Base-by-base conservation (phyloP, 139 green algal genomes). In the Closterium sp. region DNA sequence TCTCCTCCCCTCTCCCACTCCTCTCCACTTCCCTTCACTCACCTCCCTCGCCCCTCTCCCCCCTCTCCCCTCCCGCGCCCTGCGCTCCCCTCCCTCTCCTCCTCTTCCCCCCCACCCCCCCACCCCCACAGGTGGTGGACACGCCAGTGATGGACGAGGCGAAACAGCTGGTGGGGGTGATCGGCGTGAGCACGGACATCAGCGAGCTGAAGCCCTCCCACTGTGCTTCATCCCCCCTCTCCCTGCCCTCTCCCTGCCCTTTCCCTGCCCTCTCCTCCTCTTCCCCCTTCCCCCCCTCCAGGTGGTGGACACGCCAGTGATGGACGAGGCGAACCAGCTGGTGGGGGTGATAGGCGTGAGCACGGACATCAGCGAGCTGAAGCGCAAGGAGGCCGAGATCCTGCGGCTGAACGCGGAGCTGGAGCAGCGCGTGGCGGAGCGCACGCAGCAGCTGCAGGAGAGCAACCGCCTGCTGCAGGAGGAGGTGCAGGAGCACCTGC, bases 331-430 rank as follows among this genome's bases (percentile, higher is more conserved):
- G 89, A 73, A 73, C 9, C 70, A 89, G 31, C 70, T 92, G 89
- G 45, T 92, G 24, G 89, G 89, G 22, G 89, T 92, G 62, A 92
- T 92, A 3, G 89, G 89, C n/a, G 89, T 92, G 50, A 89, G 42
- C 24, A 70, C 89, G 27, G 89, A 92, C 29, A 92, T 92, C 70
- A 70, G 31, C 22, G 89, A 92, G 24, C 38, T 92, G 13, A 92
- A 92, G 70, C 89, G 89, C 62, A 92, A 92, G 70, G 89, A 92
- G 89, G 89, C 89, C 45, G 79, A 92, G 70, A 88, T 92, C 70
- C 27, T 92, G 89, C 89, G 86, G 24, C 89, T 92, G 89, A 92
- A 92, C 89, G 89, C 89, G 89, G 42, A 92, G 70, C 89, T 92
- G 34, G 89, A 92, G 70, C 22, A 88, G 50, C 34, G 89, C 34